Percentiles rank a stretch among this genome's conserved stretches.
These are phyloP conservation scores for Russula emetica DNA, from an alignment of 768 basidiomycete species.

Conservation along the genomic window DNA sequence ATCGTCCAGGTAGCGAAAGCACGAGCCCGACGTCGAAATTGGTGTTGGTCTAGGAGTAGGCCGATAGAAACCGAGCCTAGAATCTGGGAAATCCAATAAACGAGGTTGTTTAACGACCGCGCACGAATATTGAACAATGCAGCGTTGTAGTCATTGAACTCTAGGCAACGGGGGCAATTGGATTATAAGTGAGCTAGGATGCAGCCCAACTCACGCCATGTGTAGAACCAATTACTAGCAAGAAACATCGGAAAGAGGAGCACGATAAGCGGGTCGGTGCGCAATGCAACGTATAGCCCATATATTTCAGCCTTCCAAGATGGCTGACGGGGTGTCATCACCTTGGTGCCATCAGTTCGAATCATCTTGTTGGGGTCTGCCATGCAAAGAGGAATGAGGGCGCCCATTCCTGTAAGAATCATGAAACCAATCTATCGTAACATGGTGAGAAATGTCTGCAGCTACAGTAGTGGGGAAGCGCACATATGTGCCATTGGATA, in stretches of 20 bases:
- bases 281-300: conserved; percentile 63
- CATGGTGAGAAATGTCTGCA: not conserved
- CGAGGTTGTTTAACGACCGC: conserved; percentile 68
- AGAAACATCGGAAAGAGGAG: conserved; percentile 84
- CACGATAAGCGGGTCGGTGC: conserved; percentile 65
- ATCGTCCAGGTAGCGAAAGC: conserved; percentile 67
- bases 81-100: conserved; percentile 80
- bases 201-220: conserved; percentile 57
- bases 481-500: conserved; percentile 73
- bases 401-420: conserved; percentile 64
- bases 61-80: conserved; percentile 71
- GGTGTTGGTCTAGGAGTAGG: conserved; percentile 55
- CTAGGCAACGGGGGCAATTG: conserved; percentile 34
- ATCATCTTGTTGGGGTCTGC: conserved; percentile 67
- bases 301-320: conserved; percentile 75
- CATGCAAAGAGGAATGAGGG: conserved; percentile 63
- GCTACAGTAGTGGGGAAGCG: conserved; percentile 28
- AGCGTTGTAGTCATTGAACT: conserved; percentile 78
- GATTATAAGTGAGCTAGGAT: not conserved
- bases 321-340: conserved; percentile 57
- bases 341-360: conserved; percentile 69
- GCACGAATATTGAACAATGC: conserved; percentile 77
- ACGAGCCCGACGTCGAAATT: conserved; percentile 57
- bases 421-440: conserved; percentile 64
- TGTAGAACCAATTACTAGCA: conserved; percentile 81